phyloP scores from a whole-genome alignment of 306 rosid genomes.

The Prinsepia uniflora region DNA sequence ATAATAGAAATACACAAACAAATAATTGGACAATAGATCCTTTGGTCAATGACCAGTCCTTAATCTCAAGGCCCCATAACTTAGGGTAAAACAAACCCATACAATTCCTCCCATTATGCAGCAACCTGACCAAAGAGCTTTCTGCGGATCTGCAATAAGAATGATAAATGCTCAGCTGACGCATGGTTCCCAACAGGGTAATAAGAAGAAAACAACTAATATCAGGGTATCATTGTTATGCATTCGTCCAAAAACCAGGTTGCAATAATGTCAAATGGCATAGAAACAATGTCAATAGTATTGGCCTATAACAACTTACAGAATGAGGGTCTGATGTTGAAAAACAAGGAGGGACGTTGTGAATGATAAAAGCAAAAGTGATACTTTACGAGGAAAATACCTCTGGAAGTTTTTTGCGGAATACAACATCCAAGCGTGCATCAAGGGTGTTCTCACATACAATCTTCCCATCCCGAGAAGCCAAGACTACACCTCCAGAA shows the following conservation, averaged over 20 bases:
- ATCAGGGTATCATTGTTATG: neutral
- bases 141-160: constrained; percentile 77
- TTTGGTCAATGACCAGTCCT: constrained; percentile 25
- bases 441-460: constrained; percentile 92
- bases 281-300: neutral
- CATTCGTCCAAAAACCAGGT: neutral
- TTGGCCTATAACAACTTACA: too few species aligned
- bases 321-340: too few species aligned
- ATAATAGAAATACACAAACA: constrained; percentile 27
- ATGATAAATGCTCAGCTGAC: constrained; percentile 21
- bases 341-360: neutral
- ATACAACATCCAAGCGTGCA: constrained; percentile 87
- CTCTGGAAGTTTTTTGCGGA: constrained; percentile 97
- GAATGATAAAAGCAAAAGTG: neutral
- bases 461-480: constrained; percentile 96
- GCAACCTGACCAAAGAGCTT: constrained; percentile 61
- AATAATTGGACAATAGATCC: constrained; percentile 33
- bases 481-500: constrained; percentile 96
- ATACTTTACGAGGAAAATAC: constrained; percentile 29
- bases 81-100: constrained; percentile 28
- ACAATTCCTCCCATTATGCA: constrained; percentile 47
- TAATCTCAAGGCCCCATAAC: constrained; percentile 36
- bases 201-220: neutral
- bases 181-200: too few species aligned
- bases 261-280: neutral